These are phyloP conservation scores for Edaphochlamys debaryana DNA, from an alignment of 139 green algal species.

Conservation along the genomic window DNA sequence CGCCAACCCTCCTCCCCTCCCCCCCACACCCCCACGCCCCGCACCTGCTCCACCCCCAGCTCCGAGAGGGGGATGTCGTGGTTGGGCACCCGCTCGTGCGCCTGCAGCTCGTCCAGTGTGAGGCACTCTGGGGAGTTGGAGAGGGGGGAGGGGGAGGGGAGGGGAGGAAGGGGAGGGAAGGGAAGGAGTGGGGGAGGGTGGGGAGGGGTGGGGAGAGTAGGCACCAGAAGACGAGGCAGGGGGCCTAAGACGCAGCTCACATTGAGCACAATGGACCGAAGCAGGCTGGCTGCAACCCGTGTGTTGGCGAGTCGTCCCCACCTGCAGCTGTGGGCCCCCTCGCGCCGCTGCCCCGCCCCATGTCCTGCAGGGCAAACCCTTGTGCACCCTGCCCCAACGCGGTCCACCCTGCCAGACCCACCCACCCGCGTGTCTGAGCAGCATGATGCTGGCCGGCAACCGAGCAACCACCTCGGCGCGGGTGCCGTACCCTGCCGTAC, in stretches of 20 bases:
- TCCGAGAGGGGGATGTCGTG: slow-evolving; percentile 38
- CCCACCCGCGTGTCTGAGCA: slow-evolving; percentile 54
- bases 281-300: no score
- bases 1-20: no score
- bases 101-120: slow-evolving; percentile 27
- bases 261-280: no score
- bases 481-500: slow-evolving; percentile 29
- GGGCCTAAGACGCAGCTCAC: no score
- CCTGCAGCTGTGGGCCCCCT: no score
- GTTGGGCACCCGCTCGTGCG: slow-evolving; percentile 45
- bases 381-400: no score
- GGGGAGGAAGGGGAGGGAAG: background rate
- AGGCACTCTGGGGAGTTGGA: slow-evolving; percentile 5
- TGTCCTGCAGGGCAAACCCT: no score
- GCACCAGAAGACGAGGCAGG: no score
- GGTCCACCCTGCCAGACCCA: no score
- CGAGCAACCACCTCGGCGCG: slow-evolving; percentile 24
- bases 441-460: slow-evolving; percentile 51
- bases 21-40: no score
- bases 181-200: background rate
- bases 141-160: background rate
- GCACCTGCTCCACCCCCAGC: background rate
- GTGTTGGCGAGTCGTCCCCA: no score
- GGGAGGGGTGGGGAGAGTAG: background rate
- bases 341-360: no score